phyloP scores from a whole-genome alignment of 352 stramenopile genomes.

The Albugo candida region DNA sequence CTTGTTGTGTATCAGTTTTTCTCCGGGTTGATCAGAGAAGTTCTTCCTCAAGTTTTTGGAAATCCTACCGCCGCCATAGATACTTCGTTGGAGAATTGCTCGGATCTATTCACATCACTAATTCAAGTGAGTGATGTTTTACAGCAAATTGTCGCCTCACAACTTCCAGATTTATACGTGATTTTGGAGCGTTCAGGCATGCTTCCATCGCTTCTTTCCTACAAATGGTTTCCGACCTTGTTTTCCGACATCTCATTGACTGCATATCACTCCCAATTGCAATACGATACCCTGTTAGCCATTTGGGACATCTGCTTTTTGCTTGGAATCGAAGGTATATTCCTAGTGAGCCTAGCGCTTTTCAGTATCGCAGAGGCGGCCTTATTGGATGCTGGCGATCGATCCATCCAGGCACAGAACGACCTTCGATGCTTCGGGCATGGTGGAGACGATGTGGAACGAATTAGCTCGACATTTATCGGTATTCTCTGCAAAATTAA shows the following conservation, averaged over 20 bases:
- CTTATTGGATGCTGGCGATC: constrained; percentile 18
- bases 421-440: too few relatives aligned
- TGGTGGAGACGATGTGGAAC: constrained; percentile 20
- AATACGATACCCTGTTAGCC: constrained; percentile 48
- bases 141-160: constrained; percentile 47
- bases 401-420: too few relatives aligned
- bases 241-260: constrained; percentile 71
- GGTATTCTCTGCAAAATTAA: constrained; percentile 22
- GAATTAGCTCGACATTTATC: constrained; percentile 42
- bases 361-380: constrained; percentile 38
- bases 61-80: constrained; percentile 13
- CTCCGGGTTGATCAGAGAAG: constrained; percentile 32
- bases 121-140: constrained; percentile 46
- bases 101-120: constrained; percentile 44
- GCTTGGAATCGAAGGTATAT: constrained; percentile 63
- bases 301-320: constrained; percentile 70
- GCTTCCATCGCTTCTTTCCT: constrained; percentile 56
- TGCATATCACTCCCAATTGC: constrained; percentile 47
- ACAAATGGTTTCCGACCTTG: constrained; percentile 79
- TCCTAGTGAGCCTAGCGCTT: constrained; percentile 44
- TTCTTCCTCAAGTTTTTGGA: constrained; percentile 61
- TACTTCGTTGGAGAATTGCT: constrained; percentile 23
- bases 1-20: constrained; percentile 35
- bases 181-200: constrained; percentile 34
- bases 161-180: constrained; percentile 36